Base-by-base conservation (phyloP, 805 yeast species). In the Saccharomycopsis lassenensis region DNA sequence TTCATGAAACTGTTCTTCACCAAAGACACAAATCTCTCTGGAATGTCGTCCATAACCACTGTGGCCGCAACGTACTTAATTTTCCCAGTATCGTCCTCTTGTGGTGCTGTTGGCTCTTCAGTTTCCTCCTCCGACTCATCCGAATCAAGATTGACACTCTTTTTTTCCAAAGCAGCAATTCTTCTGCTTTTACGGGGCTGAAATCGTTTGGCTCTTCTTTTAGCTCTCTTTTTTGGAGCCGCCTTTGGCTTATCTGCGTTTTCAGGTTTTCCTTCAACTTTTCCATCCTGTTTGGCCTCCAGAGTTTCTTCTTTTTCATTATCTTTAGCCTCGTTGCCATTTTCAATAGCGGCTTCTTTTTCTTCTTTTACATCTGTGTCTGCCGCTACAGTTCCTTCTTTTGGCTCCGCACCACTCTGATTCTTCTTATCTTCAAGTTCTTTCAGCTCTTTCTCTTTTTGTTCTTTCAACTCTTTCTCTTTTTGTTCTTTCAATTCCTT, bases 1-100 rank as follows among this genome's bases (percentile, higher is more conserved):
- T 74, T 69, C 24, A 68, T 61, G 27, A 82, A 77, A 54, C 93
- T 76, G 48, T 83, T 72, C 25, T 64, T 53, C 24, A 86, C 57
- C 7, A 85, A 69, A 5, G 80, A 78, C 2, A 74, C 67, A 48
- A 71, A 75, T 48, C 77, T 66, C 7, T 63, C 56, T 1, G 94
- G 87, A 18, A 87, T 63, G n/a, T 71, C 73, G 12, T 63, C 65
- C 2, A 89, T 52, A 1, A 67, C 71, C 33, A 85, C 63, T 0
- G 95, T 78, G 16, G 80, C 58, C 0, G 93, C 67, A 0, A 87
- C 73, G 50, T 53, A 65, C 37, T 41, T 34, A 26, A 33, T 39
- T 19, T 27, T 28, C 23, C 28, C 40, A 38, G 42, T 44, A 39
- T 29, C 41, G 36, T 43, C 34, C 45, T 33, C 40, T 32, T 40